Evolutionary conservation across 2,329 filamentous ascomycete genomes (phyloP).

Genomic region (Bipolaris bicolor): DNA sequence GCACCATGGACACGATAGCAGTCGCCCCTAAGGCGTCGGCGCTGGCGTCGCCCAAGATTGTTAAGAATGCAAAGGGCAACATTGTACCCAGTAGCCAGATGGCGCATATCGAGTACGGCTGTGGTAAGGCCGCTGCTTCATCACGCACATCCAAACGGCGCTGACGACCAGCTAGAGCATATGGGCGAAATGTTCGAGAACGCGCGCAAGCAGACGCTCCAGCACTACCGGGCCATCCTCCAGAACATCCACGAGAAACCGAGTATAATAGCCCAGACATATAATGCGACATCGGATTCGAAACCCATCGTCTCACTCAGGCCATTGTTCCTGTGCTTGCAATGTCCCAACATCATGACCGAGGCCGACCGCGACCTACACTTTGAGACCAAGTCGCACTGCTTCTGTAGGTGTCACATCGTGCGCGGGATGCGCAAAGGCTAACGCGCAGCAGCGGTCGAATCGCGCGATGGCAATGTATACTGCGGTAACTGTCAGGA

Average conservation of each 20-base stretch:
- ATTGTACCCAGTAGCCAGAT: constrained; percentile 49
- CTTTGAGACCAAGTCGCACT: constrained; percentile 71
- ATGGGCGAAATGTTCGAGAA: constrained; percentile 71
- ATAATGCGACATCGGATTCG: constrained; percentile 59
- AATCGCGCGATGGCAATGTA: constrained; percentile 74
- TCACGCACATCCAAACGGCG: not conserved
- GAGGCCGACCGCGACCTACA: constrained; percentile 71
- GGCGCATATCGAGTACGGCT: constrained; percentile 52
- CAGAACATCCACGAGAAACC: constrained; percentile 72
- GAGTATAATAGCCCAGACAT: constrained; percentile 69
- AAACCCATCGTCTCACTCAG: constrained; percentile 60
- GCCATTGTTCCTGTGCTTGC: constrained; percentile 66
- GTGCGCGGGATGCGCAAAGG: not conserved
- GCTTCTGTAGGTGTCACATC: constrained; percentile 67
- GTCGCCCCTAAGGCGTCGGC: constrained; percentile 49
- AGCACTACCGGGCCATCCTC: constrained; percentile 74
- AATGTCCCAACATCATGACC: constrained; percentile 70
- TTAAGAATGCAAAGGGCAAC: constrained; percentile 52
- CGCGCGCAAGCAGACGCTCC: constrained; percentile 70
- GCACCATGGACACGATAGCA: constrained; percentile 50
- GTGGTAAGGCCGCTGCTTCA: constrained; percentile 40
- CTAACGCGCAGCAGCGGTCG: constrained; percentile 66
- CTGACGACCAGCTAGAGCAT: constrained; percentile 64
- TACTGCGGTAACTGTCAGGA: constrained; percentile 85
- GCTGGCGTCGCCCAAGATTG: constrained; percentile 53